Evolutionary conservation across 768 basidiomycete species (phyloP).

Genomic region (Phylloporus rhodoxanthus): DNA sequence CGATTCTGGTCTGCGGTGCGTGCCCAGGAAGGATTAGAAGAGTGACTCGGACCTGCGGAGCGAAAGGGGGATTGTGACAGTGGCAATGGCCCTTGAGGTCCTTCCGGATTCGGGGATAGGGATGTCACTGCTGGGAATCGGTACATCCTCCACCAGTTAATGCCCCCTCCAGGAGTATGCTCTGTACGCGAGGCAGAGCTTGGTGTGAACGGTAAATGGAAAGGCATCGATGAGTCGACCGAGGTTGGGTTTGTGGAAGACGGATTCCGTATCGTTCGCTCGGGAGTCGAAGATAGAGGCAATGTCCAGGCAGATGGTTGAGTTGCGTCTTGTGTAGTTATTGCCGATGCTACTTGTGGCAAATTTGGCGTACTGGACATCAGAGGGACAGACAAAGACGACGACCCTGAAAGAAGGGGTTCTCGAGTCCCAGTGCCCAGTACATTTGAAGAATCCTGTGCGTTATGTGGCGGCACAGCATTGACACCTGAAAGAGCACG

Average conservation of each 20-base stretch:
- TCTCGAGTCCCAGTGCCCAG: conserved; percentile 6
- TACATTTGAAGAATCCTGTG: conserved; percentile 23
- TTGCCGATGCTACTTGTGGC: conserved; percentile 2
- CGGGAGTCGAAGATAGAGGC: conserved; percentile 1
- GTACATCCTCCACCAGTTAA: conserved; percentile 82
- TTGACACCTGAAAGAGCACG: conserved; percentile 16
- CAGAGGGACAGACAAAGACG: conserved; percentile 5
- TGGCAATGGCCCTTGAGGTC: conserved; percentile 12
- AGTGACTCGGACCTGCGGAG: conserved; percentile 13
- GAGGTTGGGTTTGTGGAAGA: conserved; percentile 5
- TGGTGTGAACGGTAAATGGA: conserved; percentile 24
- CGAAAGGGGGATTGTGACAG: conserved; percentile 25
- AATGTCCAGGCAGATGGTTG: conserved; percentile 5
- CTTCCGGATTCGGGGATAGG: conserved; percentile 32
- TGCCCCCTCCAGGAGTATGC: conserved; percentile 37
- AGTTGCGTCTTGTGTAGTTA: neutral
- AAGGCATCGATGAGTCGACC: conserved; percentile 25
- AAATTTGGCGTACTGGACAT: conserved; percentile 7
- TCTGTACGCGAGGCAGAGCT: conserved; percentile 33
- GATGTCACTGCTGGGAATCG: conserved; percentile 68
- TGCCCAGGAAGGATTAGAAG: conserved; percentile 16
- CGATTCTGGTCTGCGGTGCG: conserved; percentile 8
- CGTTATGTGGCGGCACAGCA: conserved; percentile 21
- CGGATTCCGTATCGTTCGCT: neutral
- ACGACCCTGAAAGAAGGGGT: conserved; percentile 12